These are phyloP conservation scores for Penicillium steckii DNA, from an alignment of 495 filamentous ascomycete species.

Conservation along the genomic window DNA sequence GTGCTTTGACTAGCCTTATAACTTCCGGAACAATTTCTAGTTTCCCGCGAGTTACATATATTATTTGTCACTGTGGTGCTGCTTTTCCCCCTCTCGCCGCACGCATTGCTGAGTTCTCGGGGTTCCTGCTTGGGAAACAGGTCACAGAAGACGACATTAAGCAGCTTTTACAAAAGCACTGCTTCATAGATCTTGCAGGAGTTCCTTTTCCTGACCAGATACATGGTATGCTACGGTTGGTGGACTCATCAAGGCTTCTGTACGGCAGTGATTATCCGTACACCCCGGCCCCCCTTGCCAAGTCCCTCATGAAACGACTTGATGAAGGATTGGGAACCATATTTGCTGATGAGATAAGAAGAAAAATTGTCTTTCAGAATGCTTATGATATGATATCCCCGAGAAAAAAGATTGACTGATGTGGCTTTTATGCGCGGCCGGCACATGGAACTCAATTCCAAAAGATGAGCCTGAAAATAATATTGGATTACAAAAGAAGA, in stretches of 20 bases:
- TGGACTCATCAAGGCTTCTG: conserved; percentile 31
- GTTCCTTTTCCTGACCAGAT: conserved; percentile 47
- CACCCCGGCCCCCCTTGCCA: conserved; percentile 16
- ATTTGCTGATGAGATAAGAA: conserved; percentile 5
- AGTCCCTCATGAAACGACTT: conserved; percentile 6
- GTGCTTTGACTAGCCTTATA: conserved; percentile 49
- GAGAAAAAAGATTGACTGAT: neutral
- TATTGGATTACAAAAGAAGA: too few relatives aligned
- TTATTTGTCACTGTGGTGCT: conserved; percentile 51
- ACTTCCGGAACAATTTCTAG: conserved; percentile 42
- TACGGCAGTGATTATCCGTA: conserved; percentile 50
- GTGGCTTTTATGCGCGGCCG: too few relatives aligned
- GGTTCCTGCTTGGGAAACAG: conserved; percentile 7
- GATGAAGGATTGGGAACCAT: conserved; percentile 8
- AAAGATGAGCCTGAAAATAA: too few relatives aligned
- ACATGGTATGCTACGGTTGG: conserved; percentile 28
- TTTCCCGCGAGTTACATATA: conserved; percentile 42
- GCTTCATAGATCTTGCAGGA: conserved; percentile 54
- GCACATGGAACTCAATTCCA: too few relatives aligned
- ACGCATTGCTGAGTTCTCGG: conserved; percentile 38
- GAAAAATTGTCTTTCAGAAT: conserved; percentile 8
- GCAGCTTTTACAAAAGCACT: conserved; percentile 31
- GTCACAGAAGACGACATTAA: conserved; percentile 19
- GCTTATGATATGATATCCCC: conserved; percentile 8
- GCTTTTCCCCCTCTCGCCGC: conserved; percentile 43